Percentiles rank a stretch among this genome's conserved stretches.
These are phyloP conservation scores for Neocatenulostroma microsporum DNA, from an alignment of 2,329 filamentous ascomycete genomes.

Conservation along the genomic window DNA sequence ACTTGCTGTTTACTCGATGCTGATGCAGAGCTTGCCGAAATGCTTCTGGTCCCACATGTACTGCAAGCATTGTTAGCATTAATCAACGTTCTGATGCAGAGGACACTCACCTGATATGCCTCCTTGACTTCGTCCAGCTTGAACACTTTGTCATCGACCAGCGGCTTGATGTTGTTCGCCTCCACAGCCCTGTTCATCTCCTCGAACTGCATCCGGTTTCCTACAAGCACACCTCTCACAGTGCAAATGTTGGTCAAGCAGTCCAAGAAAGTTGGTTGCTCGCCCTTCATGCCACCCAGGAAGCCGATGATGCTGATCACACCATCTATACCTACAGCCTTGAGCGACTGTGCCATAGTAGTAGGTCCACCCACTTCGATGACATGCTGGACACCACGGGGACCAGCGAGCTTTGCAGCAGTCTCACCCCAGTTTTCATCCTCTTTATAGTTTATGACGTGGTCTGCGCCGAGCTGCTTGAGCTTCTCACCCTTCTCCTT, in stretches of 20 bases:
- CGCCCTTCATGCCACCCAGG: constrained; percentile 41
- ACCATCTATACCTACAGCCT: constrained; percentile 42
- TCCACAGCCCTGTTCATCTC: constrained; percentile 55
- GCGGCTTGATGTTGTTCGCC: constrained; percentile 51
- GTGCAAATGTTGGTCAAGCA: constrained; percentile 45
- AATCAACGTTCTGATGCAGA: constrained; percentile 3
- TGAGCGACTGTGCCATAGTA: constrained; percentile 49
- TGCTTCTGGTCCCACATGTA: constrained; percentile 42
- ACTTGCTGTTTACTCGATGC: constrained; percentile 31
- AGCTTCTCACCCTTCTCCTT: constrained; percentile 43
- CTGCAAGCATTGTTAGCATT: constrained; percentile 6
- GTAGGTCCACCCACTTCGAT: constrained; percentile 59
- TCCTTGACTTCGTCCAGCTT: constrained; percentile 45
- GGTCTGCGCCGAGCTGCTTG: constrained; percentile 47
- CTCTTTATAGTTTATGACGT: constrained; percentile 51
- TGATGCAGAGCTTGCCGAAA: constrained; percentile 37
- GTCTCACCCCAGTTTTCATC: constrained; percentile 48
- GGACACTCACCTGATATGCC: constrained; percentile 39
- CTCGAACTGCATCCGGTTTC: constrained; percentile 48
- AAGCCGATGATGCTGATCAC: constrained; percentile 52
- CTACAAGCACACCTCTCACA: constrained; percentile 51
- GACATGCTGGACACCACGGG: constrained; percentile 53
- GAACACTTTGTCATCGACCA: constrained; percentile 53
- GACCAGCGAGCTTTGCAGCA: constrained; percentile 45
- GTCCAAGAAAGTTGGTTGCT: constrained; percentile 46